Percentiles rank a stretch among this genome's conserved stretches.
Evolutionary conservation across 345 rosid genomes (phyloP).

Genomic region (Iberis pinnata): DNA sequence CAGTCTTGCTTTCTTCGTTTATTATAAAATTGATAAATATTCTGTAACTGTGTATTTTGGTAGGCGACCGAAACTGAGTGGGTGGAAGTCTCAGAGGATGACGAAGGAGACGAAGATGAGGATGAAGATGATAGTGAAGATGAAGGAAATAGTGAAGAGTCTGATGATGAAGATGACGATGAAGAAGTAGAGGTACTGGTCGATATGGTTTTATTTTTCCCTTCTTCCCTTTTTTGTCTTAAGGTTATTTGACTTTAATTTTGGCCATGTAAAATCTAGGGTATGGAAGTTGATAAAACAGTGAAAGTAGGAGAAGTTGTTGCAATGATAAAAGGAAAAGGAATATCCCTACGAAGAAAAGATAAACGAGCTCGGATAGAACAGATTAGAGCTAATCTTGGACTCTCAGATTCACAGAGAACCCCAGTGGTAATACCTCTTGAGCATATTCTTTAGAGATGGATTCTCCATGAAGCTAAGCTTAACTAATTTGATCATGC

Average conservation of each 20-base stretch:
- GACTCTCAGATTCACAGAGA: conserved; percentile 94
- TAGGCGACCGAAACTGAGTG: conserved; percentile 93
- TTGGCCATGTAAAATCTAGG: conserved; percentile 28
- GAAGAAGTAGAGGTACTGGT: conserved; percentile 36
- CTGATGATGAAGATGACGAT: conserved; percentile 38
- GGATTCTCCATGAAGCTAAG: conserved; percentile 9
- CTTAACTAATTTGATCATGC: conserved; percentile 9
- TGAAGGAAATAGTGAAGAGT: conserved; percentile 49
- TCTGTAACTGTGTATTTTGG: not conserved
- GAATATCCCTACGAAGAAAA: conserved; percentile 70
- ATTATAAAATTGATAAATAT: not conserved
- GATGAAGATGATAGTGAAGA: conserved; percentile 46
- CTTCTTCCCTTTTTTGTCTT: no score
- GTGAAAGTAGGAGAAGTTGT: conserved; percentile 73
- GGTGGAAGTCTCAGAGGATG: conserved; percentile 82
- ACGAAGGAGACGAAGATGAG: conserved; percentile 72
- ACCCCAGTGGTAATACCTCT: conserved; percentile 59
- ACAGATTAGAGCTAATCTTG: conserved; percentile 89
- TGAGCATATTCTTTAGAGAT: not conserved
- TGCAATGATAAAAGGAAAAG: conserved; percentile 78
- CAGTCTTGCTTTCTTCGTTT: conserved; percentile 9
- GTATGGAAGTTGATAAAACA: conserved; percentile 37
- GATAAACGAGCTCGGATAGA: conserved; percentile 89
- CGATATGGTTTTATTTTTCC: not conserved
- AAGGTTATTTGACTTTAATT: not conserved